Percentiles rank a stretch among this genome's conserved stretches.
These are phyloP conservation scores for Chlamydomonas sp. DNA, from an alignment of 139 green algal species.

Conservation along the genomic window DNA sequence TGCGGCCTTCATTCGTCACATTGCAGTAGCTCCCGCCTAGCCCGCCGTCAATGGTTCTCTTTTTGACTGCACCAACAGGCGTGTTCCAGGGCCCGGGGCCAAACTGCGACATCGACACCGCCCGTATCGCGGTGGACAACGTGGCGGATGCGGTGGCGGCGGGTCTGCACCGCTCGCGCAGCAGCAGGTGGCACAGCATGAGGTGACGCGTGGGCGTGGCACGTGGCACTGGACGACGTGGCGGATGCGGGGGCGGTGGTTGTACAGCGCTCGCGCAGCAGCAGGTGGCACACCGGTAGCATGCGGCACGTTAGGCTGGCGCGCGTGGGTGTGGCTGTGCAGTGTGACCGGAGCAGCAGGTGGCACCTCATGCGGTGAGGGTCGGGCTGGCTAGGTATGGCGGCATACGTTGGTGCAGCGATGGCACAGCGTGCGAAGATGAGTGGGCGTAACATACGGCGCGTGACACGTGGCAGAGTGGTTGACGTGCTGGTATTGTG, in stretches of 20 bases:
- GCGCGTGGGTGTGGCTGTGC: neutral
- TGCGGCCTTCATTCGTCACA: neutral
- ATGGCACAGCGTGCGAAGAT: too few species aligned
- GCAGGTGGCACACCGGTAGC: conserved; percentile 61
- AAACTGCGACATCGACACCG: conserved; percentile 68
- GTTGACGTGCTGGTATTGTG: too few species aligned
- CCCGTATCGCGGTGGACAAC: conserved; percentile 74
- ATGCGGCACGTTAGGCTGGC: conserved; percentile 51
- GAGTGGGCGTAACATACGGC: too few species aligned
- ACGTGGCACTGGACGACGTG: neutral
- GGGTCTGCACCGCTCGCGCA: conserved; percentile 64
- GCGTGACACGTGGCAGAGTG: too few species aligned
- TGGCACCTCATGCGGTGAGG: too few species aligned
- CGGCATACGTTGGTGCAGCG: too few species aligned
- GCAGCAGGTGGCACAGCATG: conserved; percentile 70
- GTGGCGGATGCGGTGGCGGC: conserved; percentile 75
- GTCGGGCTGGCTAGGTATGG: too few species aligned
- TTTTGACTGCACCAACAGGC: conserved; percentile 41
- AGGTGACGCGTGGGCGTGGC: conserved; percentile 31
- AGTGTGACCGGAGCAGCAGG: too few species aligned
- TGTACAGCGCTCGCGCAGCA: conserved; percentile 52
- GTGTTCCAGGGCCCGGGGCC: conserved; percentile 67
- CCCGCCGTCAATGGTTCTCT: neutral
- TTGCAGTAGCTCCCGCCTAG: neutral
- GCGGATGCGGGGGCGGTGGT: neutral